A percentile compares a stretch with the other conserved stretches of the same genome.
These are phyloP conservation scores for Geranium brycei DNA, from an alignment of 345 rosid genomes.

Conservation along the genomic window DNA sequence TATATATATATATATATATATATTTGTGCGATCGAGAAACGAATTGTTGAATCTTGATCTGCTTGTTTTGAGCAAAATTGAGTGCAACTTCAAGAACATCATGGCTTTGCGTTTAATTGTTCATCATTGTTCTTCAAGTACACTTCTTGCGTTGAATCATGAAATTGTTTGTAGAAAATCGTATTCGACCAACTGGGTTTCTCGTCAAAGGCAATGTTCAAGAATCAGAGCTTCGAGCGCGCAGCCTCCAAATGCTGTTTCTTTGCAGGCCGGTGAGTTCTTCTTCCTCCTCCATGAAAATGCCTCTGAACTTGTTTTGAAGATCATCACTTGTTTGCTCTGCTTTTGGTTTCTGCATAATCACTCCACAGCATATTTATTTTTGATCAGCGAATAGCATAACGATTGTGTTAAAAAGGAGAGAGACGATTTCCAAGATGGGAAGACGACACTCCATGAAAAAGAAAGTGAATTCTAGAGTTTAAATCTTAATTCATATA, in stretches of 20 bases:
- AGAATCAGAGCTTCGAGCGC: slow-evolving; percentile 16
- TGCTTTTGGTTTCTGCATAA: background rate
- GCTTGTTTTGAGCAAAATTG: background rate
- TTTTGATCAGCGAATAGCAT: no score
- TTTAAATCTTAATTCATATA: no score
- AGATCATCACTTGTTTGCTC: background rate
- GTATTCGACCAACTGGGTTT: background rate
- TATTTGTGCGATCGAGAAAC: background rate
- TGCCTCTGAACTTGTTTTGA: background rate
- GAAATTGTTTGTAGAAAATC: background rate
- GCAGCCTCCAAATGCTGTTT: slow-evolving; percentile 6
- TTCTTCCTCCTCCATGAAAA: background rate
- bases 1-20: background rate
- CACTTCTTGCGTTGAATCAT: slow-evolving; percentile 5
- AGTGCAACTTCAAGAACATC: background rate
- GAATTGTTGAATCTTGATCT: background rate
- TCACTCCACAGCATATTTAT: no score
- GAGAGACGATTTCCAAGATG: no score
- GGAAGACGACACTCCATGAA: no score
- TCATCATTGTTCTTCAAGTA: slow-evolving; percentile 10
- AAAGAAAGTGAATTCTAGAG: no score
- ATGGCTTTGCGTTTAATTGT: slow-evolving; percentile 17
- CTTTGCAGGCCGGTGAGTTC: slow-evolving; percentile 20
- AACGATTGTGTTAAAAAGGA: no score
- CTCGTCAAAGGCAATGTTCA: background rate